Base-by-base conservation (phyloP, 2,329 filamentous ascomycete genomes). In the Lachnellula arida region DNA sequence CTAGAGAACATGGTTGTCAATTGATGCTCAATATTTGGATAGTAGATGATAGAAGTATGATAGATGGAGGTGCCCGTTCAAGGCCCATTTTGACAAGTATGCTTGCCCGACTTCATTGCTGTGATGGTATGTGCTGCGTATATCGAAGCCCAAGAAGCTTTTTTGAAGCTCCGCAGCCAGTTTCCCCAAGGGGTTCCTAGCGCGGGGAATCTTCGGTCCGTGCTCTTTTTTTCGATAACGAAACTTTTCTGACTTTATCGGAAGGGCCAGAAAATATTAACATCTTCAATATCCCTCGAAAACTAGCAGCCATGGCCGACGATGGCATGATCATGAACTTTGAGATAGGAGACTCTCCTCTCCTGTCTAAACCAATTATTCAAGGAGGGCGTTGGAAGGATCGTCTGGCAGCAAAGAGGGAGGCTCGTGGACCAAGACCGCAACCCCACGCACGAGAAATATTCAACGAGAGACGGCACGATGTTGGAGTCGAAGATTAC, bases 291-390 rank as follows among this genome's bases (percentile, higher is more conserved):
- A 46, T 48, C 28, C 17, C 8, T 39, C 23, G 23, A 39, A 44
- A 48, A 40, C 46, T 42, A 57, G 57, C 60, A 65, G 56, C 42
- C 51, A 97, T 97, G 92, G 89, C 89, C 51, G 92, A 97, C 77
- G 89, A 96, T 85, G 91, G 91, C 64, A 88, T 99, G 84, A 81
- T 97, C 55, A 78, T 97, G 70, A 97, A 97, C 67, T 97, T 97
- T 71, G 86, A 91, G 65, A 77, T 96, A 55, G 81, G 83, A 28
- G 85, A 89, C 58, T 81, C 77, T 17, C 81, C 87, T 12, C 71
- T 89, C 53, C 80, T 85, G 58, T 75, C 81, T 53, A 84, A 79
- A 63, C 74, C 78, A 3, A 80, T 76, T 53, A 89, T 95, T 72
- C 94, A 88, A 70, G 94, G 94, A 64, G 94, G 94, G n/a, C 83